Base-by-base conservation (phyloP, 169 alveolate species). In the Perkinsus marinus region DNA sequence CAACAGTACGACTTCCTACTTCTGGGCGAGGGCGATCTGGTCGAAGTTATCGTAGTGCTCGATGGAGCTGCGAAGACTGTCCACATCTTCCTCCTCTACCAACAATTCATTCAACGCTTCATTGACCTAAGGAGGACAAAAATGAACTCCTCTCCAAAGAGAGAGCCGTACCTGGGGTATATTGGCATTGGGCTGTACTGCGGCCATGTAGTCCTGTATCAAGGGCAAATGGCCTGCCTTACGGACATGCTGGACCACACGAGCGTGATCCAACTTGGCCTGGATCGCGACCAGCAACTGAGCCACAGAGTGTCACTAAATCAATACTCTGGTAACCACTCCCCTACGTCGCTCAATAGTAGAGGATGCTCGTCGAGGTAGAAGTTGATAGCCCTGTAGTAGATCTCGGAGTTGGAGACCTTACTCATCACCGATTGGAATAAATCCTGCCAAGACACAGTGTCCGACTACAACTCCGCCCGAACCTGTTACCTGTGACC, bases 361-460 rank as follows among this genome's bases (percentile, higher is more conserved):
- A 97, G 96, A n/a, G 99, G 99, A 94, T 98, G 98, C 94, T 98
- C 99, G 92, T 98, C 99, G 43, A 98, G 95, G 95, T 98, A 98
- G 95, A 99, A 99, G 93, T 97, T 96, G 91, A 99, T 98, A n/a
- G 99, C 98, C 94, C 98, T 97, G 96, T 98, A 98, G 94, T 98
- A 96, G 90, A 99, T 96, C 94, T 98, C 99, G 90, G 98, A 97
- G 94, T 98, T 98, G 34, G 98, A 93, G 43, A 98, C 99, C 93
- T 98, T 96, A 92, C 92, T 93, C 46, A 93, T 92, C 22, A 92
- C 68, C 26, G 94, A 68, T 90, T 94, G 93, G 90, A 95, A 93
- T n/a, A 93, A 91, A 43, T 95, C 94, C 90, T 95, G 94, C 39
- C 92, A 92, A 30, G 91, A 92, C 90, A 57, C 26, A 57, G 26